phyloP scores from a whole-genome alignment of 805 yeast species.

The Blastobotrys attinorum region DNA sequence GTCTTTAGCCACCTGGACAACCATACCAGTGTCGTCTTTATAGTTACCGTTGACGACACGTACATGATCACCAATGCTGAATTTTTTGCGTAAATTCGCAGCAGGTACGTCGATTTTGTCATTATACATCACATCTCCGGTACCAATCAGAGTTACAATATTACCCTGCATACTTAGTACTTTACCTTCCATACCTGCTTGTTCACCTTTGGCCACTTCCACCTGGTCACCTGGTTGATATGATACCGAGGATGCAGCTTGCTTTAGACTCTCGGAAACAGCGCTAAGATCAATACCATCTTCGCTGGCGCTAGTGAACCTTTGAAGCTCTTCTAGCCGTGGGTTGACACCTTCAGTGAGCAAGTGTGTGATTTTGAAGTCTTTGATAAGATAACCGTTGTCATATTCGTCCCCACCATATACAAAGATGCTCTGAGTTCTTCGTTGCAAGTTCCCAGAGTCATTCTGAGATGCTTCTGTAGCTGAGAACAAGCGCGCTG shows the following conservation, averaged over 20 bases:
- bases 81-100: slow-evolving; percentile 73
- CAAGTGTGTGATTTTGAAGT: slow-evolving; percentile 73
- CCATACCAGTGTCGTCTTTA: slow-evolving; percentile 90
- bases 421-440: slow-evolving; percentile 50
- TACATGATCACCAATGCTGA: slow-evolving; percentile 89
- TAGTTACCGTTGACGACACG: slow-evolving; percentile 88
- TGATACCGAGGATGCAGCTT: slow-evolving; percentile 44
- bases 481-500: slow-evolving; percentile 79
- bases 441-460: slow-evolving; percentile 53
- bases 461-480: slow-evolving; percentile 85
- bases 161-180: slow-evolving; percentile 66
- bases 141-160: slow-evolving; percentile 42
- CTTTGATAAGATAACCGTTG: slow-evolving; percentile 82
- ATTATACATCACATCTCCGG: slow-evolving; percentile 43
- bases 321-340: slow-evolving; percentile 76
- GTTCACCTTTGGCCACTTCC: slow-evolving; percentile 89
- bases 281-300: slow-evolving; percentile 85
- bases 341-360: slow-evolving; percentile 79
- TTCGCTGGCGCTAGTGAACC: slow-evolving; percentile 65
- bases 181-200: slow-evolving; percentile 77
- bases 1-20: slow-evolving; percentile 71
- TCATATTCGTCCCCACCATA: slow-evolving; percentile 84
- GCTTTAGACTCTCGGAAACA: slow-evolving; percentile 78
- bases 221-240: slow-evolving; percentile 95
- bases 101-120: slow-evolving; percentile 73